A percentile compares a stretch with the other conserved stretches of the same genome.
Evolutionary conservation across 2,329 filamentous ascomycete species (phyloP).

Genomic region (Pseudogymnoascus sp.): DNA sequence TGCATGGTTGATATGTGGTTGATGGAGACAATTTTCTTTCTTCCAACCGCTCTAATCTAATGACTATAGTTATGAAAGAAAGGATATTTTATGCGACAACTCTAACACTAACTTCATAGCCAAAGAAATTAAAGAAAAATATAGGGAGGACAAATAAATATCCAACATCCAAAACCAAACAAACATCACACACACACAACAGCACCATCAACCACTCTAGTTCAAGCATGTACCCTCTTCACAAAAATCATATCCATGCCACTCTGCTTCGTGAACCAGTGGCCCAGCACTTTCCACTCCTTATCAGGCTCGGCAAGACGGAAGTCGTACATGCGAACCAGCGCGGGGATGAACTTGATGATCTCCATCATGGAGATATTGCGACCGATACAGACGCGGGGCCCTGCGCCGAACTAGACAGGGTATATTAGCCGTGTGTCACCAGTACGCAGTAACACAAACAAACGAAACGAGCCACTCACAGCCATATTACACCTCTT

Average conservation of each 20-base stretch:
- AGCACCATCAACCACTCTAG: not conserved
- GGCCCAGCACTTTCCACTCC: conserved; percentile 32
- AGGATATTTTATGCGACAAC: not conserved
- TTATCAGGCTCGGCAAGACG: conserved; percentile 26
- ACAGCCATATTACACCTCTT: conserved; percentile 2
- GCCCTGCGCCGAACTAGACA: conserved; percentile 24
- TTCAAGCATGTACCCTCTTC: not conserved
- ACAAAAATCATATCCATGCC: conserved; percentile 9
- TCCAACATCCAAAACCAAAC: not conserved
- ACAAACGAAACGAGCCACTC: not conserved
- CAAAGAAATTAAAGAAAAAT: not conserved
- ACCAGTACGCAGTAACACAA: not conserved
- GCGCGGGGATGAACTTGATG: conserved; percentile 30
- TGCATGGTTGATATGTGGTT: not conserved
- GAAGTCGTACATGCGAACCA: conserved; percentile 25
- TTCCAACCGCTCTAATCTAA: not conserved
- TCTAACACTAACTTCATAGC: not conserved
- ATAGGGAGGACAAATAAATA: not conserved
- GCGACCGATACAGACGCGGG: conserved; percentile 28
- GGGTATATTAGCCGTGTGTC: not conserved
- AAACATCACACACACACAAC: not conserved
- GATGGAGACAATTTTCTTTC: not conserved
- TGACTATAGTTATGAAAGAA: not conserved
- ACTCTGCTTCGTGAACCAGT: conserved; percentile 34
- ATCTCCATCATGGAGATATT: conserved; percentile 34